Conservation (phyloP, 306 rosid genomes). For the Arachis hypogaea region DNA sequence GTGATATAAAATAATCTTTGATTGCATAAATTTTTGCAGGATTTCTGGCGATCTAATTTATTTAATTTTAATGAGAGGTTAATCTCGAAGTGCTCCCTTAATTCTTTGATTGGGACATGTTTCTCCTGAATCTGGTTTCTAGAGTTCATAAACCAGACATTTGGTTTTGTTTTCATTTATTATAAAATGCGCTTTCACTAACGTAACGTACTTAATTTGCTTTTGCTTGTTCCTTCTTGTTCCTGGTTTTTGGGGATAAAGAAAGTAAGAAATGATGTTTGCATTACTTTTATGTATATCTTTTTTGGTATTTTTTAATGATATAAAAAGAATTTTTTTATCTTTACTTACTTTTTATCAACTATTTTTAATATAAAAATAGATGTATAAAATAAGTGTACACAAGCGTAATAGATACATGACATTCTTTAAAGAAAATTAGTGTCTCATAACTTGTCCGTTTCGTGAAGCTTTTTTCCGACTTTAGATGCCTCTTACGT, state of each 20-base stretch:
- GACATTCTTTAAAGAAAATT: not conserved
- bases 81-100: conserved; percentile 33
- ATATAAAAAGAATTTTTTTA: no score
- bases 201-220: conserved; percentile 21
- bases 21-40: conserved; percentile 42
- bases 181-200: not conserved
- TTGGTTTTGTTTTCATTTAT: not conserved
- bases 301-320: no score
- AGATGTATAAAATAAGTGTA: no score
- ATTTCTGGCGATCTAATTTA: conserved; percentile 44
- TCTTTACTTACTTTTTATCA: no score
- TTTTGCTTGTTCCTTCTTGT: conserved; percentile 26
- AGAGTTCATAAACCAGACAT: conserved; percentile 27
- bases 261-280: not conserved
- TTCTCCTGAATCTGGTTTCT: conserved; percentile 36
- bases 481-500: conserved; percentile 15
- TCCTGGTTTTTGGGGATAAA: conserved; percentile 27
- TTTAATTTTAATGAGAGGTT: conserved; percentile 29
- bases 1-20: not conserved
- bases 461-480: conserved; percentile 7
- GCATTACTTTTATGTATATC: no score
- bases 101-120: conserved; percentile 13
- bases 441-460: conserved; percentile 30
- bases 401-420: no score
- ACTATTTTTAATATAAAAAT: no score